Evolutionary conservation across 345 rosid species (phyloP).

Genomic region (Eucalyptus viminalis): DNA sequence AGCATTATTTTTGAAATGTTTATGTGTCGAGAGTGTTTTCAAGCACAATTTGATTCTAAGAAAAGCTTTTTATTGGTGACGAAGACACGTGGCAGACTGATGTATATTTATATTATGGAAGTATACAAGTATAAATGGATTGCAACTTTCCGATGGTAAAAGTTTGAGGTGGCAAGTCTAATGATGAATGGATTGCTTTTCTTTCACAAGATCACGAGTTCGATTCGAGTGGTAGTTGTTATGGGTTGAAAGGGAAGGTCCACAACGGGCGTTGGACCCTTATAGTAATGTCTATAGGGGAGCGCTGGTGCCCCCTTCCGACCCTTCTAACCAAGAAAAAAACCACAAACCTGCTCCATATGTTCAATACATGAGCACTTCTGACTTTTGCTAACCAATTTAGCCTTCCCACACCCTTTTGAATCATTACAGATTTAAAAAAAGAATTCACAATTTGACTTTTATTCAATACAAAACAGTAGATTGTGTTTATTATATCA

Average conservation of each 20-base stretch:
- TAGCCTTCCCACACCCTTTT: not conserved
- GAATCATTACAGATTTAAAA: not conserved
- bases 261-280: too few species aligned
- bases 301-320: too few species aligned
- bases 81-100: not conserved
- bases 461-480: not conserved
- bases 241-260: too few species aligned
- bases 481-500: not conserved
- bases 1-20: too few species aligned
- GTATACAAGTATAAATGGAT: not conserved
- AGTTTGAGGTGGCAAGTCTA: not conserved
- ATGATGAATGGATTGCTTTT: not conserved
- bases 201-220: not conserved
- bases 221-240: rapidly evolving
- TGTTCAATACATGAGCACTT: not conserved
- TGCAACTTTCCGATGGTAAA: not conserved
- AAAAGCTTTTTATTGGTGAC: not conserved
- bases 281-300: too few species aligned
- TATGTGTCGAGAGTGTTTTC: not conserved
- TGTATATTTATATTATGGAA: not conserved
- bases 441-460: not conserved
- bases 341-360: too few species aligned
- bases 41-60: not conserved
- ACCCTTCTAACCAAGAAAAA: too few species aligned
- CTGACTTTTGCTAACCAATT: not conserved